Base-by-base conservation (phyloP, 768 basidiomycete genomes). In the Boletus fagicola region DNA sequence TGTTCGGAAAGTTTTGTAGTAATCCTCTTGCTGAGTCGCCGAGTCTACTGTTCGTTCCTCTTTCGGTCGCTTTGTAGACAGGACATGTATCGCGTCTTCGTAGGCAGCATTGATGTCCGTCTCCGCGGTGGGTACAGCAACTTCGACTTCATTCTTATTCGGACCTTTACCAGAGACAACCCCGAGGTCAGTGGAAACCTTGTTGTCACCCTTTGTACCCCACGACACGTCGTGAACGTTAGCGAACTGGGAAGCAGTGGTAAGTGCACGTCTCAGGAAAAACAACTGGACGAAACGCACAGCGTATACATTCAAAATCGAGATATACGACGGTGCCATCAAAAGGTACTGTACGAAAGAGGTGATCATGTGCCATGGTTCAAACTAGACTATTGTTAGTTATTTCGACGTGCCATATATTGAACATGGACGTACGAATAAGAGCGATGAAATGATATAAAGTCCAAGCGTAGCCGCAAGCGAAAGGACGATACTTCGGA, bases 321-420 rank as follows among this genome's bases (percentile, higher is more conserved):
- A 83, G 68, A 96, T 96, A 65, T 95, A 98, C 0, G 93, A 93
- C 3, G 96, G 96, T 0, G 94, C 91, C 79, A 98, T 85, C 59
- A 97, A 80, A 24, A 90, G 71, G 68, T 95, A 96, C 70, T 94
- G 96, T n/a, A 94, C 28, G 75, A 98, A 95, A 6, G 90, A 92
- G 0, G 97, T 98, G 66, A 99, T 79, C 93, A 99, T 91, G 71
- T 99, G 97, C 93, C 94, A 97, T 2, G 96, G 96, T 64, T 98
- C 94, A 64, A 97, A 86, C 86, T 96, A 68, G 51, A 53, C 15
- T n/a, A 31, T 38, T 11, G 46, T 48, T 36, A 45, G 43, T 58
- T 31, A 44, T 22, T 49, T 22, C 7, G 48, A 30, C 8, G 31
- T 36, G 7, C 7, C 16, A 30, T 1, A 7, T 7, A 24, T 26